Evolutionary conservation across 2,329 filamentous ascomycete genomes (phyloP).

Genomic region (Lecanicillium sp.): DNA sequence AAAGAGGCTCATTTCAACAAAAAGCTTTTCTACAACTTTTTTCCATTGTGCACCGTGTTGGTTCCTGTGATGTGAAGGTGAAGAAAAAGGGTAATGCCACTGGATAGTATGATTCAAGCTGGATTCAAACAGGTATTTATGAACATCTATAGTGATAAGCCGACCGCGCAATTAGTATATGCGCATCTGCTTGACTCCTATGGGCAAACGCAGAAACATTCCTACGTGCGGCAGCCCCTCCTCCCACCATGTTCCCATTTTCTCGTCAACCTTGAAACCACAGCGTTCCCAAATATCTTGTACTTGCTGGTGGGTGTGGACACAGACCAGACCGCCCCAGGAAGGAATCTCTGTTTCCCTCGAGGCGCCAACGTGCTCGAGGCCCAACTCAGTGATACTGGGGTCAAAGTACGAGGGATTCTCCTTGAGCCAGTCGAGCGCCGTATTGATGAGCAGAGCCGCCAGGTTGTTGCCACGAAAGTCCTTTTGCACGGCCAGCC

Average conservation of each 20-base stretch:
- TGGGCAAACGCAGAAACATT: slow-evolving; percentile 57
- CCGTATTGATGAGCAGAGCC: slow-evolving; percentile 57
- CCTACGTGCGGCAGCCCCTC: slow-evolving; percentile 80
- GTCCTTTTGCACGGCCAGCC: slow-evolving; percentile 60
- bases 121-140: slow-evolving; percentile 1
- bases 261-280: slow-evolving; percentile 68
- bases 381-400: slow-evolving; percentile 34
- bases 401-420: slow-evolving; percentile 52
- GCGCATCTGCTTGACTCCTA: slow-evolving; percentile 18
- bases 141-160: slow-evolving; percentile 1
- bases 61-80: too few species aligned
- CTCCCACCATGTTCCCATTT: slow-evolving; percentile 71
- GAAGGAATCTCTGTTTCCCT: slow-evolving; percentile 35
- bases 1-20: slow-evolving; percentile 8
- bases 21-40: background rate
- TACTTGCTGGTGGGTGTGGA: slow-evolving; percentile 68
- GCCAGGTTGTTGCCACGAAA: slow-evolving; percentile 61
- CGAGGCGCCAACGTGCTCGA: slow-evolving; percentile 33
- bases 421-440: slow-evolving; percentile 57
- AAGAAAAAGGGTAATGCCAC: too few species aligned
- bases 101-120: too few species aligned
- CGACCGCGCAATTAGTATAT: slow-evolving; percentile 11
- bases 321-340: slow-evolving; percentile 70
- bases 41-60: too few species aligned
- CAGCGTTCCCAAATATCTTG: slow-evolving; percentile 59